These are phyloP conservation scores for Paramecium pentaurelia DNA, from an alignment of 73 alveolate genomes.

Conservation along the genomic window DNA sequence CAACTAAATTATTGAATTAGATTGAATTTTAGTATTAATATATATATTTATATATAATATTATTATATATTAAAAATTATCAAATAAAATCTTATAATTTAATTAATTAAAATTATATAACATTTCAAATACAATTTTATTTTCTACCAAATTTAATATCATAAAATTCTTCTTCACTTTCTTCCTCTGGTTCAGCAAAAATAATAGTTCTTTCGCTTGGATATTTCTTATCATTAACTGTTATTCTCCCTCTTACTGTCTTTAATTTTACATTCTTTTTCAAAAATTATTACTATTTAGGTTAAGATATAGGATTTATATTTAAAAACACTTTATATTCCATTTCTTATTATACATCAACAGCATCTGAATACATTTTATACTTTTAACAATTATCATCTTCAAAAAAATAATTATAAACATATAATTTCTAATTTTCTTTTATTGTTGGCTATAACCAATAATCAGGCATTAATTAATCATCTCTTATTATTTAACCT, in stretches of 20 bases:
- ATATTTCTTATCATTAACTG: not conserved
- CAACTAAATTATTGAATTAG: not conserved
- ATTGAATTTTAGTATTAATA: not conserved
- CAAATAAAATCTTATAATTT: not conserved
- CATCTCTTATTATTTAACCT: not conserved
- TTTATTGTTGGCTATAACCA: not conserved
- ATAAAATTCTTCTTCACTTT: not conserved
- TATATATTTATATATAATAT: too few species aligned
- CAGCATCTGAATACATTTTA: not conserved
- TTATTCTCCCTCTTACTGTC: not conserved
- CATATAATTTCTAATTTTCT: not conserved
- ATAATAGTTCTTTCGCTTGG: not conserved
- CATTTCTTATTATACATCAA: not conserved
- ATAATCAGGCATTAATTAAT: not conserved
- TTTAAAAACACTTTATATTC: not conserved
- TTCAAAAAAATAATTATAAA: not conserved
- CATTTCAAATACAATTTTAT: not conserved
- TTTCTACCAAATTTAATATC: not conserved
- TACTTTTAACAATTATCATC: not conserved
- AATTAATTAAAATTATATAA: not conserved
- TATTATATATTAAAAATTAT: too few species aligned
- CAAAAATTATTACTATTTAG: not conserved
- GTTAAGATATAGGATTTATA: not conserved
- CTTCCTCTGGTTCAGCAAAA: not conserved
- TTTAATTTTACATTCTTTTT: not conserved